Evolutionary conservation across 768 basidiomycete species (phyloP).

Genomic region (Leccinum boreale): DNA sequence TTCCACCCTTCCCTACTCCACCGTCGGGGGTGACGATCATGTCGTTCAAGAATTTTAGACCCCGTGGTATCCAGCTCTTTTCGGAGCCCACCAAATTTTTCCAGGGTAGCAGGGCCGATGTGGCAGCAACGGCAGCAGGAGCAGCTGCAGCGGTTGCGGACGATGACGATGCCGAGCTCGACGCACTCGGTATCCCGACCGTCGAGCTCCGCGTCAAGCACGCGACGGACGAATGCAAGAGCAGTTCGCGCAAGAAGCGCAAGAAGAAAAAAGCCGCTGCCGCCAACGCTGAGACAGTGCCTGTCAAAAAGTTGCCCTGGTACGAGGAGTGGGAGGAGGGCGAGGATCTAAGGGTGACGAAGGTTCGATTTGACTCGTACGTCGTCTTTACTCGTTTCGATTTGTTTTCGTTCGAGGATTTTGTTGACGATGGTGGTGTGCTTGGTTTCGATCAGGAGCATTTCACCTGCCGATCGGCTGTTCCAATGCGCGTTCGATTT

Average conservation of each 20-base stretch:
- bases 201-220: conserved; percentile 53
- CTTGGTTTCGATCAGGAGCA: conserved; percentile 32
- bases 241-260: conserved; percentile 49
- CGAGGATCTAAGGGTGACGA: conserved; percentile 45
- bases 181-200: conserved; percentile 67
- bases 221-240: conserved; percentile 52
- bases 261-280: conserved; percentile 35
- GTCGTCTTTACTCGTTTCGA: conserved; percentile 18
- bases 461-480: conserved; percentile 51
- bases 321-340: conserved; percentile 70
- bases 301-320: conserved; percentile 44
- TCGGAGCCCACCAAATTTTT: conserved; percentile 30
- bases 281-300: conserved; percentile 11
- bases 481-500: conserved; percentile 61
- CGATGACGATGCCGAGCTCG: conserved; percentile 50
- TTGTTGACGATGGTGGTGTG: background rate
- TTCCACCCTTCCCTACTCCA: conserved; percentile 47
- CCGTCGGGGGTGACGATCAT: conserved; percentile 47
- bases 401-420: background rate
- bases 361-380: conserved; percentile 48
- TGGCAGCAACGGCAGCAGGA: conserved; percentile 1
- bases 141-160: background rate
- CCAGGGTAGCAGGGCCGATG: conserved; percentile 25
- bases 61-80: conserved; percentile 54
- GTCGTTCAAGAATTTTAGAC: conserved; percentile 56